phyloP scores from a whole-genome alignment of 1,284 basidiomycete species.

The Rhodotorula sp. region DNA sequence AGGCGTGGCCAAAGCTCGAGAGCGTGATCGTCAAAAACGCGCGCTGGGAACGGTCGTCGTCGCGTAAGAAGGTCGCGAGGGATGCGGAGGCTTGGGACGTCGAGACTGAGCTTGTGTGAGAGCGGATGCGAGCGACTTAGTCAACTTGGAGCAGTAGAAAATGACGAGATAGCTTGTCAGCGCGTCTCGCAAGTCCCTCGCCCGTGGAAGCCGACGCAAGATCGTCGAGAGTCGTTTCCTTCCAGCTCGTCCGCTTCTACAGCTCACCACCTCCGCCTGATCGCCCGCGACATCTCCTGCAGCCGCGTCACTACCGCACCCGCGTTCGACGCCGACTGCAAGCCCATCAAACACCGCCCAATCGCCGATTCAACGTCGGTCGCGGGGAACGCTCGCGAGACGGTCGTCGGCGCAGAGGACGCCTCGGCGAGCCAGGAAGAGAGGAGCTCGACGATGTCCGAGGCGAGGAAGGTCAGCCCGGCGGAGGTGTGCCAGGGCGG shows the following conservation, averaged over 20 bases:
- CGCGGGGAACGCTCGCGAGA: constrained; percentile 33
- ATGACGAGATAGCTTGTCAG: no score
- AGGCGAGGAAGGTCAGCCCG: constrained; percentile 71
- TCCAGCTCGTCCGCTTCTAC: neutral
- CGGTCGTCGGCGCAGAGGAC: constrained; percentile 40
- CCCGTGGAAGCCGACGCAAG: no score
- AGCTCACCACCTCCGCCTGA: constrained; percentile 30
- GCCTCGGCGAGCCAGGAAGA: constrained; percentile 73
- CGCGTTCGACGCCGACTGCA: constrained; percentile 20
- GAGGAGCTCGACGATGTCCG: constrained; percentile 71
- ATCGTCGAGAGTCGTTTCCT: no score
- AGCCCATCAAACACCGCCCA: constrained; percentile 34
- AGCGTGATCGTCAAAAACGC: no score
- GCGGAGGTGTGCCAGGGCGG: constrained; percentile 76
- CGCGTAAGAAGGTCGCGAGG: no score
- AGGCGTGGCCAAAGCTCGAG: no score
- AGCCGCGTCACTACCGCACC: constrained; percentile 19
- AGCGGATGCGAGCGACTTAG: no score
- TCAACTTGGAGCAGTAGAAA: no score
- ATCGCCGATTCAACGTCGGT: constrained; percentile 38
- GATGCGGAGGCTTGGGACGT: no score
- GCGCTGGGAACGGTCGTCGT: no score
- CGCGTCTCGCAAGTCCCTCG: no score
- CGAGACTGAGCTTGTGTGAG: no score
- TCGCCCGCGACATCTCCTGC: constrained; percentile 34